A percentile compares a stretch with the other conserved stretches of the same genome.
Evolutionary conservation across 2,329 filamentous ascomycete genomes (phyloP).

Genomic region (Clonostachys rhizophaga): DNA sequence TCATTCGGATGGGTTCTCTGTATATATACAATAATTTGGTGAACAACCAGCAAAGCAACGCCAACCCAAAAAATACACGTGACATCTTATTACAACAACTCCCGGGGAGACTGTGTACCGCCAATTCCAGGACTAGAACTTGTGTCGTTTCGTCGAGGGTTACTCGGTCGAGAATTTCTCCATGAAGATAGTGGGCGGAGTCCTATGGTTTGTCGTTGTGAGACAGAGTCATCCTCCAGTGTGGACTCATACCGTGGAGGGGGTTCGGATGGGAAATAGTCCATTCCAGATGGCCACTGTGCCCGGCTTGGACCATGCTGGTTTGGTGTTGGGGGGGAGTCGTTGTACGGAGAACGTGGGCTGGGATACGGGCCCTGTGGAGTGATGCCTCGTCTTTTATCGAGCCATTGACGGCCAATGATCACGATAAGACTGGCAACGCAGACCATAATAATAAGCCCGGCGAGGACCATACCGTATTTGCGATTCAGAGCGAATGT

Average conservation of each 20-base stretch:
- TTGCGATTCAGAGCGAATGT: slow-evolving; percentile 45
- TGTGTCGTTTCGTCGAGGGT: no score
- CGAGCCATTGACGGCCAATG: slow-evolving; percentile 19
- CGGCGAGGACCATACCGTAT: slow-evolving; percentile 42
- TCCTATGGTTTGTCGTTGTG: slow-evolving; percentile 2
- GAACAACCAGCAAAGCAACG: no score
- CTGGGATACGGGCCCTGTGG: neutral
- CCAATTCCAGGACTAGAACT: no score
- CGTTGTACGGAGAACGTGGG: neutral
- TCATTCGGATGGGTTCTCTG: no score
- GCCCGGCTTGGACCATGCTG: neutral
- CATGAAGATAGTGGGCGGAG: slow-evolving; percentile 18
- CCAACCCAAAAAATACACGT: no score
- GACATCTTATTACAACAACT: no score
- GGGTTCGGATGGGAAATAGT: neutral
- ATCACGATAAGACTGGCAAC: slow-evolving; percentile 31
- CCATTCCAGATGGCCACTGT: neutral
- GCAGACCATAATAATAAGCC: slow-evolving; percentile 37
- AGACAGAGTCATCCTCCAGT: neutral
- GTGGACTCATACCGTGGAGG: slow-evolving; percentile 3
- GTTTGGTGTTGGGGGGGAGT: neutral
- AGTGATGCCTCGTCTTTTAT: slow-evolving; percentile 2
- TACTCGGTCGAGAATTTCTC: no score
- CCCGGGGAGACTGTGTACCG: no score
- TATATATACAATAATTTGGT: no score